Base-by-base conservation (phyloP, 2,329 filamentous ascomycete species). In the Alternaria arborescens region DNA sequence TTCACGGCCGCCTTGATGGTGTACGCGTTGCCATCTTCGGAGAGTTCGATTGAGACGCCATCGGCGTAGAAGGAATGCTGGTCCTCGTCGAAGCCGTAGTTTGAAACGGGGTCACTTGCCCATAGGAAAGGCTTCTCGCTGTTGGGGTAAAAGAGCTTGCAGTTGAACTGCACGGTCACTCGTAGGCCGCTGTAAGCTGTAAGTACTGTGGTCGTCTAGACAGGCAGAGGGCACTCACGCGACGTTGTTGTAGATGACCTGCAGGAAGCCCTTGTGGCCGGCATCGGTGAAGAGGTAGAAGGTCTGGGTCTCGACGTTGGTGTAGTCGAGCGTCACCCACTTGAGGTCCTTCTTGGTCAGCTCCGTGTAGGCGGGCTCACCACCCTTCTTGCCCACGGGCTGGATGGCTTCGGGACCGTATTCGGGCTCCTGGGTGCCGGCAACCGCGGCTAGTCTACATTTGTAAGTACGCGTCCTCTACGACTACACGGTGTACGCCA, bases 191-290 rank as follows among this genome's bases (percentile, higher is more conserved):
- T 97, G 76, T 68, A 60, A 18, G 62, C 34, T 55, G 64, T 65
- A 43, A 60, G 51, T 61, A 68, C 74, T 73, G 56, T 52, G 60
- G 8, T 40, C 8, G n/a, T 24, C 46, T 16, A 3, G 14, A 41
- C 34, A 36, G 11, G 30, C 18, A 42, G 10, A 18, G 28, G 57
- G 24, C 36, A 81, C 89, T 70, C 71, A 97, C 94, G 88, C 91
- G 78, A 99, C 91, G 81, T 97, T 97, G 84, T 92, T 98, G 85
- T 98, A 97, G 79, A 99, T 97, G 81, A 98, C 86, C 85, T 99
- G 95, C 62, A 88, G 88, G 80, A 97, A 87, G 54, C 86, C 92
- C 66, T 94, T 80, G 65, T 89, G 85, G 52, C 95, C 95, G 61
- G 84, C 88, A 64, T 97, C 91, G 57, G 90, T 85, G 80, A 89